These are phyloP conservation scores for Fraxinus sp. DNA, from an alignment of 305 asterid species.

Conservation along the genomic window DNA sequence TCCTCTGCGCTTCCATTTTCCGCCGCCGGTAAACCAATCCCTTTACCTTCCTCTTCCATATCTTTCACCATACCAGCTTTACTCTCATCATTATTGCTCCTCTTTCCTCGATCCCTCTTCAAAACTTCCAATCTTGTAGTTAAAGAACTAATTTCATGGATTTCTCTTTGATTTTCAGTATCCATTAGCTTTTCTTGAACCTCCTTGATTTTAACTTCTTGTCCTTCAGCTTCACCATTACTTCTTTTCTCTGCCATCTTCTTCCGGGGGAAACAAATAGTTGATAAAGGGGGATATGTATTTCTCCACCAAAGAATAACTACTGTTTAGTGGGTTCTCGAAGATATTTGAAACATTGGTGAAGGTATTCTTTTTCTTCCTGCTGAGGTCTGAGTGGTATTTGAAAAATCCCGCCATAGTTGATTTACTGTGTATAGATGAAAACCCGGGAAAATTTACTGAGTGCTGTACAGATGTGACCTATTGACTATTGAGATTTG, in stretches of 20 bases:
- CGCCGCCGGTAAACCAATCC: background rate
- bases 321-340: background rate
- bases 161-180: conserved; percentile 2
- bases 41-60: background rate
- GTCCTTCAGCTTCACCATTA: background rate
- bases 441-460: background rate
- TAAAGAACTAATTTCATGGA: background rate
- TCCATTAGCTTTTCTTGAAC: background rate
- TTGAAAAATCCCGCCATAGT: background rate
- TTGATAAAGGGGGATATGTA: background rate
- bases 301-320: background rate
- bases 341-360: background rate
- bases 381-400: background rate
- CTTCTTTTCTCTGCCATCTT: background rate
- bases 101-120: conserved; percentile 10
- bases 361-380: background rate
- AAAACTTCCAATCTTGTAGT: background rate
- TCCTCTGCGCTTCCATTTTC: conserved; percentile 2
- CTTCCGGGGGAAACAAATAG: background rate
- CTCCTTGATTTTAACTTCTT: background rate
- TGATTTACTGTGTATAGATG: background rate
- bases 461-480: background rate
- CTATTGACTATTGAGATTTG: background rate
- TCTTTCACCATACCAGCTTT: background rate
- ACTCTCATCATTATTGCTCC: background rate